These are phyloP conservation scores for Blastocystis sp. DNA, from an alignment of 352 stramenopile genomes.

Conservation along the genomic window DNA sequence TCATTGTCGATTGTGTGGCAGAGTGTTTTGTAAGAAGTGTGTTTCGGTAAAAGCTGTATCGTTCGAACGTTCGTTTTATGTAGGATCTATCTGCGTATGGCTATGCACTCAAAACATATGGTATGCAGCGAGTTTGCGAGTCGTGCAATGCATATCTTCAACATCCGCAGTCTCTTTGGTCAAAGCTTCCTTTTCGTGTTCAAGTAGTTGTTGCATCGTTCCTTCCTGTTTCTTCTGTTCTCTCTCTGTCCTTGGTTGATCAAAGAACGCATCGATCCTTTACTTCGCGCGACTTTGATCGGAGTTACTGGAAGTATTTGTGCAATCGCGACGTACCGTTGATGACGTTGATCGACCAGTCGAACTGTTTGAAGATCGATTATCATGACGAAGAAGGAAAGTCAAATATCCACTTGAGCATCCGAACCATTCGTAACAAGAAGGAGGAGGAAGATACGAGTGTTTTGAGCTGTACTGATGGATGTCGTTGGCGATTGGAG, in stretches of 20 bases:
- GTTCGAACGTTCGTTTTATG: background rate
- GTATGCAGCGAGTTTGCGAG: conserved; percentile 26
- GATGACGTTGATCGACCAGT: background rate
- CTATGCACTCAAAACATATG: background rate
- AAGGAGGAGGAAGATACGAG: background rate
- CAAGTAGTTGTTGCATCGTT: conserved; percentile 14
- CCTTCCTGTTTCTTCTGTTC: background rate
- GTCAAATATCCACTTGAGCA: background rate
- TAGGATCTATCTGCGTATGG: conserved; percentile 21
- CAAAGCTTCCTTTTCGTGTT: background rate
- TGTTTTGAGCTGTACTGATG: background rate
- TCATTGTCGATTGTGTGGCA: conserved; percentile 42
- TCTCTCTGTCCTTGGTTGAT: background rate
- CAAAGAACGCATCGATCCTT: conserved; percentile 24
- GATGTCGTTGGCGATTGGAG: background rate
- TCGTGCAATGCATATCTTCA: background rate
- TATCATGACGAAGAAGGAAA: background rate
- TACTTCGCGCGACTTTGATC: conserved; percentile 22
- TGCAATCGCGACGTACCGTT: background rate
- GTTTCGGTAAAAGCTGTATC: background rate
- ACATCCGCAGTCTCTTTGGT: background rate
- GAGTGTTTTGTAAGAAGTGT: conserved; percentile 20
- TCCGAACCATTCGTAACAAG: background rate
- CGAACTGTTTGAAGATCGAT: background rate
- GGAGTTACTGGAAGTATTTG: background rate